Evolutionary conservation across 2,329 filamentous ascomycete species (phyloP), one percentile per base, ranked within the genome.

Genomic region (Neoscytalidium dimidiatum): DNA sequence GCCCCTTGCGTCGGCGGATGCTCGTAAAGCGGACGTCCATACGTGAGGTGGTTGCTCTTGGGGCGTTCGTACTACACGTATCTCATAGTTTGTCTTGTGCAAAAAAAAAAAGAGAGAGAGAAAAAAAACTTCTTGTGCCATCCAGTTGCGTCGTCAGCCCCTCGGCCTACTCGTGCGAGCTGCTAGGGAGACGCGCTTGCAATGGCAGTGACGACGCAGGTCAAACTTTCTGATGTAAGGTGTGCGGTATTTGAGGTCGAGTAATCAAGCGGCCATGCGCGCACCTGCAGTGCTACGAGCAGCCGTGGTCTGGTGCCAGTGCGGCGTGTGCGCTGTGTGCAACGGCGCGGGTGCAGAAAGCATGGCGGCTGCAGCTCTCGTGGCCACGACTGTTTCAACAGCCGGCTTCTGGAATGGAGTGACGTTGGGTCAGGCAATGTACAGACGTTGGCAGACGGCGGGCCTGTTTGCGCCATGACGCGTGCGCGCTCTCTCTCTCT

Each of bases 141-240:
- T n/a, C n/a, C 31, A 21, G 49, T 17, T 21, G 51, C 23, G 35
- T 11, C 52, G 52, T 57, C 52, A 57, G 52, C 52, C 3, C 48
- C 38, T 23, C 46, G 46, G 46, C 11, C 46, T 19, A 29, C 26
- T 51, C 46, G 46, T 51, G 46, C 46, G 46, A 51, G 23, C n/a
- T 3, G 46, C 46, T 17, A 17, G 46, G 3, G 23, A 29, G 46
- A n/a, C 46, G 19, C 46, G 46, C 46, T 29, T 11, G n/a, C 8
- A 33, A 11, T 29, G 28, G 17, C 29, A 5, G n/a, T 5, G 44
- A 23, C 44, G 19, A 19, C 13, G 7, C 29, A 21, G 52, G 52
- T 26, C 53, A 58, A 58, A 44, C 53, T 58, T 57, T 58, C 53
- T 58, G 35, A 58, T 58, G 53, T 58, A 35, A 58, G 53, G 56